Base-by-base conservation (phyloP, 805 yeast species). In the Sporopachydermia lactativora region DNA sequence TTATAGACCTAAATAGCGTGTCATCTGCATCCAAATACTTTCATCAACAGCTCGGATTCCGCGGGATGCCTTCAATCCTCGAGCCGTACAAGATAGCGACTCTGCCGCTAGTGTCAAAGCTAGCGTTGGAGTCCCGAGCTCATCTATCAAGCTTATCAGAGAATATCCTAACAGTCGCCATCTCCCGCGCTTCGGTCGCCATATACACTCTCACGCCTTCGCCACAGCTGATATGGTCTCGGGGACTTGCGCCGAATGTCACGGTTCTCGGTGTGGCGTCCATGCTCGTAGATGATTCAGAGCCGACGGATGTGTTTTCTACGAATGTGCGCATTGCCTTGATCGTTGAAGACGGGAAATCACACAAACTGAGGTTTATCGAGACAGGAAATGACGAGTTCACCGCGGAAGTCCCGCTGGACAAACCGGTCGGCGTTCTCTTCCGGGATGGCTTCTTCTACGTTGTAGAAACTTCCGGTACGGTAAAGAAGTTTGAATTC, bases 181-280 rank as follows among this genome's bases (percentile, higher is more conserved):
- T 58, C 15, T 52, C 61, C 3, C 52, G 51, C 19, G 47, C 57
- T 38, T 53, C 58, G 5, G 41, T 59, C 6, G 43, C 49, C 17
- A 43, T 48, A 17, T 49, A 54, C 31, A 38, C 51, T 2, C 41
- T 58, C 14, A 41, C 45, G 5, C 64, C 64, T 5, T 44, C 43
- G 15, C 62, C 64, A 5, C 56, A 51, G 35, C 49, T 54, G 11
- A 40, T 50, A 16, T 50, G 58, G 45, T 52, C 62, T 1, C 51
- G 50, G 35, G 48, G 61, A 5, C 50, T 59, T 3, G 49, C 63
- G 2, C 61, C 62, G 3, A 53, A 50, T 11, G 51, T 53, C 6
- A 34, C 36, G 3, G 44, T 58, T 13, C 47, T 58, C 1, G 52
- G 58, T 3, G 39, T 53, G 5, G 38, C 40, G 4, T 40, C 40